Base-by-base conservation (phyloP, 2,329 filamentous ascomycete species). In the Leptographium procerum region DNA sequence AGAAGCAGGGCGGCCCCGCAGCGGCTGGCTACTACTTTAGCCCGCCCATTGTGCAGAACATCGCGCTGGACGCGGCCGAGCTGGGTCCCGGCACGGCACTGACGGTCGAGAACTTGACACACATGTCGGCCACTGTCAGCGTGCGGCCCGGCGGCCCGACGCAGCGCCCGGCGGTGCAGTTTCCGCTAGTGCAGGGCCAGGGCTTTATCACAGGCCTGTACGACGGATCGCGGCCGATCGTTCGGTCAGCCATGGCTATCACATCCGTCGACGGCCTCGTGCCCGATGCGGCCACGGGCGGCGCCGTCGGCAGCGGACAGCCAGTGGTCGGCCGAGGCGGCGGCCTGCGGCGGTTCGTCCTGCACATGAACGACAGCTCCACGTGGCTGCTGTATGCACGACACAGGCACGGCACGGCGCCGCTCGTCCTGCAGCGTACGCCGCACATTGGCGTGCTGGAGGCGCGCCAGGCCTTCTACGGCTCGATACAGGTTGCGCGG, bases 151-250 rank as follows among this genome's bases (percentile, higher is more conserved):
- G 76, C 26, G 29, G 55, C 11, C 67, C 52, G 4, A 16, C 13
- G 16, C 51, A 11, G 26, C 36, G 70, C n/a, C 74, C 86, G 0
- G 76, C 80, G 1, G 79, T 97, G 24, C 86, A 82, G 0, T 90
- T 95, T 63, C 91, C 91, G 0, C 68, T 96, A 9, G 84, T 95
- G 0, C 92, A 97, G 68, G 94, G 94, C 13, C 94, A 95, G 84
- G 86, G 83, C 0, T 95, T 91, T 65, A 77, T 96, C 22, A 96
- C 91, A 5, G 91, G 79, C 0, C 70, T 87, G 22, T 97, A 91
- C 71, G 78, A 77, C 57, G 83, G 84, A 33, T 77, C 83, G 0
- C 85, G 83, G 9, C 92, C 92, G 0, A 67, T 85, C 4, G 78
- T 97, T 50, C 84, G 91, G 64, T 87, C 85, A 26, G 84, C 83